phyloP scores from a whole-genome alignment of 2,329 filamentous ascomycete genomes.

The Kalmusia sp. region DNA sequence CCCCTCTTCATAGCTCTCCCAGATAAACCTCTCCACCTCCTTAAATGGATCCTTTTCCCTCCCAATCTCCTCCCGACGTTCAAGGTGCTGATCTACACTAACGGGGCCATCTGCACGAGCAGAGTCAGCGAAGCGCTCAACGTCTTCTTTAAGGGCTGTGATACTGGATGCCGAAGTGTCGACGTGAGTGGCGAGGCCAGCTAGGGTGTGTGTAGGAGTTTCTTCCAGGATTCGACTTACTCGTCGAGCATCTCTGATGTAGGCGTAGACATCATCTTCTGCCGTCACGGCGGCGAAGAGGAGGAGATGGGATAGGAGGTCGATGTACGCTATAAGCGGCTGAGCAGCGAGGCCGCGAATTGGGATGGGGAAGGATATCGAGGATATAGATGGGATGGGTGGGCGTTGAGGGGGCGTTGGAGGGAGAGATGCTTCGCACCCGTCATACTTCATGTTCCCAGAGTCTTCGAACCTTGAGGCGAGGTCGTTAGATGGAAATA shows the following conservation, averaged over 20 bases:
- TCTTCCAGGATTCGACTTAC: too few relatives aligned
- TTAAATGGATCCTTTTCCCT: not conserved
- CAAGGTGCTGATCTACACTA: not conserved
- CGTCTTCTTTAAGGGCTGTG: too few relatives aligned
- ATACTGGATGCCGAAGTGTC: too few relatives aligned
- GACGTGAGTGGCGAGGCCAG: too few relatives aligned
- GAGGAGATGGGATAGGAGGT: not conserved
- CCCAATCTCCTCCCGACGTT: not conserved
- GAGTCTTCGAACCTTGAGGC: too few relatives aligned
- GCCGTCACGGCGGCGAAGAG: slow-evolving; percentile 9
- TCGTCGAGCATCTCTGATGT: not conserved
- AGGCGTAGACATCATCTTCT: not conserved
- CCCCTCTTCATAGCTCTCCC: not conserved
- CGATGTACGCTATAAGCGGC: slow-evolving; percentile 2
- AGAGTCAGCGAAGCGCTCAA: too few relatives aligned
- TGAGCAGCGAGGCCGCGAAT: not conserved
- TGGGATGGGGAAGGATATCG: not conserved
- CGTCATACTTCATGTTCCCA: too few relatives aligned
- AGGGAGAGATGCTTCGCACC: not conserved
- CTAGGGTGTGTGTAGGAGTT: too few relatives aligned
- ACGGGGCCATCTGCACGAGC: not conserved
- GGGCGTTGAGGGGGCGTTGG: not conserved
- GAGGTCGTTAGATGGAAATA: too few relatives aligned
- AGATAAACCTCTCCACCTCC: not conserved
- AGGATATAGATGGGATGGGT: not conserved